Percentiles rank a stretch among this genome's conserved stretches.
phyloP scores from a whole-genome alignment of 257 asterid genomes.

The Solanum clarkiae region DNA sequence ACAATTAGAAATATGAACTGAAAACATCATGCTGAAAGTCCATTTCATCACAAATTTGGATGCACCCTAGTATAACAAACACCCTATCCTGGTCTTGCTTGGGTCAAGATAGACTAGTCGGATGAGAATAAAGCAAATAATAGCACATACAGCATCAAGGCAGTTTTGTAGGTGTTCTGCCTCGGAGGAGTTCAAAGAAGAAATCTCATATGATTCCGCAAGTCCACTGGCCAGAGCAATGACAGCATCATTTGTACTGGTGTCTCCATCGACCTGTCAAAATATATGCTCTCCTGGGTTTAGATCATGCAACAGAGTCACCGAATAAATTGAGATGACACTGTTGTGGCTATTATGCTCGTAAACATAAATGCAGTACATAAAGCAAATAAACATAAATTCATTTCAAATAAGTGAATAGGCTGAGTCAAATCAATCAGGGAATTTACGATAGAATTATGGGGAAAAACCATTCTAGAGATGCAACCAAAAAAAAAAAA shows the following conservation, averaged over 20 bases:
- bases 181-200: constrained; percentile 55
- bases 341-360: not conserved
- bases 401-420: not conserved
- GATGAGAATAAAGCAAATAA: not conserved
- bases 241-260: constrained; percentile 93
- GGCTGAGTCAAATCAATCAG: not conserved
- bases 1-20: not conserved
- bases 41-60: not conserved
- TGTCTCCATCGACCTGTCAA: constrained; percentile 91
- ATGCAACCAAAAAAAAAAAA: not conserved
- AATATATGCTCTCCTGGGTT: constrained; percentile 7
- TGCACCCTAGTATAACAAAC: not conserved
- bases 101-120: not conserved
- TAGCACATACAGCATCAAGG: constrained; percentile 76
- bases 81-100: not conserved
- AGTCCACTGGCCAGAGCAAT: constrained; percentile 99
- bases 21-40: not conserved
- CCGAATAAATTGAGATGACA: not conserved
- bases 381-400: not conserved
- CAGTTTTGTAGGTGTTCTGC: constrained; percentile 75
- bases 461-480: not conserved
- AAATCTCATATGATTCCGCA: constrained; percentile 64
- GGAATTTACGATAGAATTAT: not conserved
- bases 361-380: not conserved
- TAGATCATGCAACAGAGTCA: not conserved